Evolutionary conservation across 768 basidiomycete species (phyloP).

Genomic region (Kwoniella mangroviensis): DNA sequence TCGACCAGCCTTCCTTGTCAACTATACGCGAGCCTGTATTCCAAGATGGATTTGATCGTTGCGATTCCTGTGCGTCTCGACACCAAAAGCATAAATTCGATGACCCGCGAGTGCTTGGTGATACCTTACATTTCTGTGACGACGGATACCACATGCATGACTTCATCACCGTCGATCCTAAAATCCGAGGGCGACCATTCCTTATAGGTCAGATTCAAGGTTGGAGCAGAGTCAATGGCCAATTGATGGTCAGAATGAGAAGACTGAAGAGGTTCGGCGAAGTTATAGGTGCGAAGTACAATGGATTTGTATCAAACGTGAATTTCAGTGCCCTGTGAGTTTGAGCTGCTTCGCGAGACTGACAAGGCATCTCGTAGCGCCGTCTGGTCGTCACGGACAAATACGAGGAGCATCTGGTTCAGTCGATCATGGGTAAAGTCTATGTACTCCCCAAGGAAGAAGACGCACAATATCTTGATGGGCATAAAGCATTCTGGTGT

Average conservation of each 20-base stretch:
- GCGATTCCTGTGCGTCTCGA: conserved; percentile 18
- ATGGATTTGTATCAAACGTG: background rate
- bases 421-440: background rate
- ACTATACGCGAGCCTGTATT: conserved; percentile 2
- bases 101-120: background rate
- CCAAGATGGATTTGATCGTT: conserved; percentile 1
- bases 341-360: background rate
- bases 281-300: background rate
- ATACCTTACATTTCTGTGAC: background rate
- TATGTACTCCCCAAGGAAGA: background rate
- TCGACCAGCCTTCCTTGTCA: background rate
- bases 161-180: conserved; percentile 25
- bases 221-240: background rate
- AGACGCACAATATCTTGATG: background rate
- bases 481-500: conserved; percentile 3
- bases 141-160: conserved; percentile 18
- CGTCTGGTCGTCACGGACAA: conserved; percentile 3
- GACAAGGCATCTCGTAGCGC: background rate
- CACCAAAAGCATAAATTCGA: conserved; percentile 5
- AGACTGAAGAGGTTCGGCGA: background rate
- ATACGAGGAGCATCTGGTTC: background rate
- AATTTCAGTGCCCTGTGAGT: background rate
- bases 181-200: conserved; percentile 15
- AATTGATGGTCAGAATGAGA: background rate
- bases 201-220: conserved; percentile 22